A percentile compares a stretch with the other conserved stretches of the same genome.
These are phyloP conservation scores for Arthrobotrys musiformis DNA, from an alignment of 2,329 filamentous ascomycete genomes.

Conservation along the genomic window DNA sequence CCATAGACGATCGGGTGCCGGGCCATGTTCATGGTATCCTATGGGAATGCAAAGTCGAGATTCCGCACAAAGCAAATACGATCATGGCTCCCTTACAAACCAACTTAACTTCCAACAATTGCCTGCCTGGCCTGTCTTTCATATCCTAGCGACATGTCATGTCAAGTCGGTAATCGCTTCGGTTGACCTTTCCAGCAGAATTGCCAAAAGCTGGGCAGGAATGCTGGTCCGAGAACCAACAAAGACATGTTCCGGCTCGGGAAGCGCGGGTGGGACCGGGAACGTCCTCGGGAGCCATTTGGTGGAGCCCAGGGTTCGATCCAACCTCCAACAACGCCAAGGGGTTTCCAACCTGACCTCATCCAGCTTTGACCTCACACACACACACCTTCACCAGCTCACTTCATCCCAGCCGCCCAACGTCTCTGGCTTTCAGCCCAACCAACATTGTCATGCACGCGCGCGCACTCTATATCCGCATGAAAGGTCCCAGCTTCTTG, in stretches of 20 bases:
- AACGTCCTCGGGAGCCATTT: conserved; percentile 13
- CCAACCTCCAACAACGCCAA: conserved; percentile 4
- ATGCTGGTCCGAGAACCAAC: conserved; percentile 2
- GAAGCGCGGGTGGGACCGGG: conserved; percentile 23
- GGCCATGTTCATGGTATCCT: conserved; percentile 44
- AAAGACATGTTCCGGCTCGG: conserved; percentile 26
- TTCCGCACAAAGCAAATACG: conserved; percentile 53
- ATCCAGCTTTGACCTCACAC: background rate
- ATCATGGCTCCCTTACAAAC: background rate
- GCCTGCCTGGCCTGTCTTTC: conserved; percentile 25
- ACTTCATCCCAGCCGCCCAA: conserved; percentile 14
- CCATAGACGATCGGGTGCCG: conserved; percentile 16
- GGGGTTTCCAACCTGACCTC: background rate
- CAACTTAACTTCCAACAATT: background rate
- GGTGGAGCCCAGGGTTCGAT: conserved; percentile 19
- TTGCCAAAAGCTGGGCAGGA: conserved; percentile 10
- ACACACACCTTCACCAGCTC: conserved; percentile 18
- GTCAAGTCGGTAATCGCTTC: conserved; percentile 39
- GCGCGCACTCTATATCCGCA: conserved; percentile 32
- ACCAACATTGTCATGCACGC: conserved; percentile 17
- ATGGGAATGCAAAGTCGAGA: conserved; percentile 33
- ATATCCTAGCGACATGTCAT: conserved; percentile 8
- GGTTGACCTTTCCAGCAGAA: conserved; percentile 24
- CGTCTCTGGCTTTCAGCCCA: conserved; percentile 31
- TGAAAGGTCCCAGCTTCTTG: conserved; percentile 25